Evolutionary conservation across 176 grass and related monocot species (phyloP), one percentile per base, ranked within the genome.

Genomic region (Oryza coarctata): DNA sequence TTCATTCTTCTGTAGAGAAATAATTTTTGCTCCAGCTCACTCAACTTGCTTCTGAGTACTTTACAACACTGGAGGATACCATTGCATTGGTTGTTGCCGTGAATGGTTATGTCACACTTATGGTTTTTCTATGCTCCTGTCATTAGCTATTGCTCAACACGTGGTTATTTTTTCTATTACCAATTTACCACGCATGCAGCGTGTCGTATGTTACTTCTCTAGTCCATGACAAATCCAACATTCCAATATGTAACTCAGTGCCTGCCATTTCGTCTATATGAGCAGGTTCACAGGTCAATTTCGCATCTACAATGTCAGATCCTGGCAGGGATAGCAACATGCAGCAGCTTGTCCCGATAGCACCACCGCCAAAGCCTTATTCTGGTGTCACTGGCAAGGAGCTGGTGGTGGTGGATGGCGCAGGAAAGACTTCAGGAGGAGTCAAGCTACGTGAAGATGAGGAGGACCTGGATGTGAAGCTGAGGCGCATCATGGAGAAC

Each of bases 391-490:
- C 58, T 73, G 83, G 87, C 57, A 87, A 85, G 81, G 87, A 91
- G 70, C 63, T 92, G 28, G 86, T 65, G 71, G 60, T 91, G 8
- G 86, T 70, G 7, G 90, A 95, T 20, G 77, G 78, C 14, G 40
- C 29, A 31, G 83, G 43, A n/a, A 82, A 78, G 28, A 77, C 55
- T 47, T 74, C 86, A 3, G 87, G 84, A 82, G 91, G 88, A 41
- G 87, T 97, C 63, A 86, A 94, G 77, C 61, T 99, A 86, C 68
- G 96, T 20, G 93, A 95, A 74, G 96, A 95, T 1, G 93, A 95
- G 78, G 93, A 99, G 76, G 95, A 98, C 71, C 73, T 98, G 33
- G 90, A 98, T 83, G 89, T 99, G 41, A 99, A 95, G 91, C 87
- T 99, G 15, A 86, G 96, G 28, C 82, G 96, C 72, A 95, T 99